A percentile compares a stretch with the other conserved stretches of the same genome.
Conservation (phyloP, 495 filamentous ascomycete genomes). For the Bryoglossum gracile region DNA sequence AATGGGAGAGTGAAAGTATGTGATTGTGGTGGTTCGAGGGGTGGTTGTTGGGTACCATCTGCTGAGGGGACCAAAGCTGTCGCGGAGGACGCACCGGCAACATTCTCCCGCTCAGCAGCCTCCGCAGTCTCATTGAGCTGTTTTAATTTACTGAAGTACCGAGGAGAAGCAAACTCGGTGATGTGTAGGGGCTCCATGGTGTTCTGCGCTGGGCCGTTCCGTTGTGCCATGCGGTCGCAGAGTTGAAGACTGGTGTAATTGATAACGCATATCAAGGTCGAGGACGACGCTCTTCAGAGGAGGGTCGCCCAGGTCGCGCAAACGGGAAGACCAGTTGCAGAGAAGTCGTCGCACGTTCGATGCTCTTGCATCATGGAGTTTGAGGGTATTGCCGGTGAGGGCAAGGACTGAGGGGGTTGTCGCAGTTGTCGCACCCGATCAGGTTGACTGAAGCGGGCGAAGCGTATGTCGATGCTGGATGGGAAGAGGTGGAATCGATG, state of each 20-base stretch:
- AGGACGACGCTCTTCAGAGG: slow-evolving; percentile 14
- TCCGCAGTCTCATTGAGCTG: slow-evolving; percentile 20
- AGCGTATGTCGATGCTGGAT: background rate
- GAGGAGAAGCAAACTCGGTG: slow-evolving; percentile 51
- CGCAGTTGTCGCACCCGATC: too few species aligned
- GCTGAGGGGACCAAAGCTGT: background rate
- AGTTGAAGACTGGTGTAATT: slow-evolving; percentile 5
- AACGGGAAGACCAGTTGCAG: slow-evolving; percentile 26
- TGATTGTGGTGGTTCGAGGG: slow-evolving; percentile 3
- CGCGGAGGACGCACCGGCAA: slow-evolving; percentile 5
- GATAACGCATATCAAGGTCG: slow-evolving; percentile 23
- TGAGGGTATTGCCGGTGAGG: slow-evolving; percentile 1
- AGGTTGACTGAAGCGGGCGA: too few species aligned
- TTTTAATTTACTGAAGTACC: slow-evolving; percentile 44
- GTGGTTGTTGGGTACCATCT: background rate
- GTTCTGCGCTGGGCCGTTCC: slow-evolving; percentile 24
- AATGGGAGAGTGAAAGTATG: slow-evolving; percentile 23
- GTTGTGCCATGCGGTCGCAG: slow-evolving; percentile 26
- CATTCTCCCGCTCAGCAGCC: too few species aligned
- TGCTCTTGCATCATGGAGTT: slow-evolving; percentile 40
- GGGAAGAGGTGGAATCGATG: background rate
- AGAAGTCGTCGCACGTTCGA: slow-evolving; percentile 30
- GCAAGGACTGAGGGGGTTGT: background rate
- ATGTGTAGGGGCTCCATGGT: slow-evolving; percentile 48
- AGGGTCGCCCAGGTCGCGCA: slow-evolving; percentile 32